These are phyloP conservation scores for Clavulina sp. DNA, from an alignment of 768 basidiomycete species.

Conservation along the genomic window DNA sequence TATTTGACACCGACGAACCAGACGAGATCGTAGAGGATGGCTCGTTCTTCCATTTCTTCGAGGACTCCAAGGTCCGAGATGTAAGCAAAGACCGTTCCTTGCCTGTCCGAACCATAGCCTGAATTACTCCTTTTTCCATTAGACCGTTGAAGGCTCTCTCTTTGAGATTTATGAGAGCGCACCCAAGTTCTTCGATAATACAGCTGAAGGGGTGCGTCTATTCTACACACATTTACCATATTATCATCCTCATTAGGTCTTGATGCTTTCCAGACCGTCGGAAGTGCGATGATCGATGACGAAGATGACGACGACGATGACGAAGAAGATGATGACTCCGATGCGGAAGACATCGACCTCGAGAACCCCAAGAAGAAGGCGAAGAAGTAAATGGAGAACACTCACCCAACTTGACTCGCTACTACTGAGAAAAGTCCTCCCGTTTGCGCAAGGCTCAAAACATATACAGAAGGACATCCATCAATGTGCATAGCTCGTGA, in stretches of 20 bases:
- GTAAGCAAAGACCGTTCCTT: no score
- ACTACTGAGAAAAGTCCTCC: no score
- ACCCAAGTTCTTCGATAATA: conserved; percentile 69
- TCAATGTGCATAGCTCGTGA: no score
- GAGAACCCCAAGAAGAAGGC: conserved; percentile 48
- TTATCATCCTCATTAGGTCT: no score
- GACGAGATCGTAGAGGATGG: conserved; percentile 50
- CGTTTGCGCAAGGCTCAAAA: no score
- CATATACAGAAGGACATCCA: no score
- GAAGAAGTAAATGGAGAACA: conserved; percentile 3
- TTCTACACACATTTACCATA: no score
- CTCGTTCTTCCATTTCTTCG: conserved; percentile 83
- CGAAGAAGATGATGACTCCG: conserved; percentile 42
- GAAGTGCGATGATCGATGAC: conserved; percentile 44
- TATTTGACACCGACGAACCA: conserved; percentile 34
- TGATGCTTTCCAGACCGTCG: conserved; percentile 21
- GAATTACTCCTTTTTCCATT: no score
- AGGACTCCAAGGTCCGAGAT: no score
- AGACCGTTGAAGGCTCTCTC: conserved; percentile 58
- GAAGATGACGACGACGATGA: conserved; percentile 50
- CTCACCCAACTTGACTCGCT: no score
- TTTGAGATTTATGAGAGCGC: conserved; percentile 68
- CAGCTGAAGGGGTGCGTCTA: no score
- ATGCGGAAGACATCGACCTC: conserved; percentile 68
- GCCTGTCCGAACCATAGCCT: no score